Evolutionary conservation across 2,329 filamentous ascomycete species (phyloP), one percentile per base, ranked within the genome.

Genomic region (Arthrinium puccinioides): DNA sequence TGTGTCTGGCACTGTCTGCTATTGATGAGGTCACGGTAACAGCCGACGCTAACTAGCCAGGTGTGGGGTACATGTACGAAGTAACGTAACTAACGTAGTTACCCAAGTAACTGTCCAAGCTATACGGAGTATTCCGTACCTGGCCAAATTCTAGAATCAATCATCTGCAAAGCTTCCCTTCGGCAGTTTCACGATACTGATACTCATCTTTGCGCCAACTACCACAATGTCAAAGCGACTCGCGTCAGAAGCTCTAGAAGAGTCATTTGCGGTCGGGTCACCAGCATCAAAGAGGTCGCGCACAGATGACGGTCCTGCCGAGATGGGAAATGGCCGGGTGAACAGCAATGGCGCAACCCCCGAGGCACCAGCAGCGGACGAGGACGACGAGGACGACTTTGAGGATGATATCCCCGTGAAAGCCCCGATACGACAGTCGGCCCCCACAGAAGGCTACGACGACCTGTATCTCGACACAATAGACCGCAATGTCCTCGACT

Each of bases 391-490:
- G 3, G 64, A 66, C 6, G 59, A 63, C 21, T 62, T 63, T n/a
- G 57, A 61, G 6, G 59, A 61, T 19, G 52, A 60, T 23, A 52
- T 55, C 32, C 51, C 57, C 40, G 25, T 52, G 36, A 56, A 57
- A 27, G 70, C 63, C n/a, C 69, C 73, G 15, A 68, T 69, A 47
- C 79, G 87, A 46, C 88, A 95, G 59, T 70, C 71, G 34, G 86
- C 83, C 30, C 88, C 90, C 13, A 77, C 85, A 23, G 84, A 84
- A 57, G 90, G 90, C 44, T 98, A 96, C 67, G 82, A 84, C 53
- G 90, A 98, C 60, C 79, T 98, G 20, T 98, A 98, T 60, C 84
- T 98, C 50, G 92, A 98, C 67, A 97, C 92, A 10, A 94, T 98
- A 63, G 81, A 95, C 61, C 86, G 92, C 53, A 79, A 82, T 55